These are phyloP conservation scores for Phylloporus rhodoxanthus DNA, from an alignment of 768 basidiomycete species.

Conservation along the genomic window DNA sequence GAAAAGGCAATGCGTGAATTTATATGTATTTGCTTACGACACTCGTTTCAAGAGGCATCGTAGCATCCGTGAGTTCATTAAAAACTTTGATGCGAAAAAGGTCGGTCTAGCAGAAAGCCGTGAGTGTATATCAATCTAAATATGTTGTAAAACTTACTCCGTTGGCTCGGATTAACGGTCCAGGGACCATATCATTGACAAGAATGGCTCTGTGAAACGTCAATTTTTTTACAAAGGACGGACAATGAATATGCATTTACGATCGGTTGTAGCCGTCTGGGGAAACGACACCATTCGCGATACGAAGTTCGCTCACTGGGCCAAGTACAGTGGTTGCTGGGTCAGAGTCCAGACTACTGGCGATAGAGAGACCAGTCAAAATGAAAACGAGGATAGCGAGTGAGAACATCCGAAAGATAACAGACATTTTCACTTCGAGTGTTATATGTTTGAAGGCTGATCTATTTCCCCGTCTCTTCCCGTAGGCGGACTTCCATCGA, in stretches of 20 bases:
- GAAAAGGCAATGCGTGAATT: slow-evolving; percentile 11
- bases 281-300: slow-evolving; percentile 34
- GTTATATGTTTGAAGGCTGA: background rate
- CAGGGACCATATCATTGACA: slow-evolving; percentile 38
- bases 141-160: slow-evolving; percentile 23
- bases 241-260: slow-evolving; percentile 11
- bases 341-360: background rate
- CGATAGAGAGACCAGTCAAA: background rate
- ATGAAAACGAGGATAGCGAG: background rate
- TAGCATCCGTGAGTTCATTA: slow-evolving; percentile 37
- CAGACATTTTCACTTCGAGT: background rate
- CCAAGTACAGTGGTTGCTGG: slow-evolving; percentile 4
- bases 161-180: slow-evolving; percentile 36
- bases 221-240: background rate
- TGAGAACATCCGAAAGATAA: background rate
- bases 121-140: background rate
- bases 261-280: slow-evolving; percentile 41
- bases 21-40: slow-evolving; percentile 10
- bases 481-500: background rate
- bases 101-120: slow-evolving; percentile 25
- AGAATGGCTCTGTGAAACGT: slow-evolving; percentile 30
- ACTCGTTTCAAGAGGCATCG: slow-evolving; percentile 46
- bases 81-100: slow-evolving; percentile 37
- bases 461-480: too few relatives aligned
- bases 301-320: slow-evolving; percentile 20